Evolutionary conservation across 345 rosid genomes (phyloP).

Genomic region (Luvunga scandens): DNA sequence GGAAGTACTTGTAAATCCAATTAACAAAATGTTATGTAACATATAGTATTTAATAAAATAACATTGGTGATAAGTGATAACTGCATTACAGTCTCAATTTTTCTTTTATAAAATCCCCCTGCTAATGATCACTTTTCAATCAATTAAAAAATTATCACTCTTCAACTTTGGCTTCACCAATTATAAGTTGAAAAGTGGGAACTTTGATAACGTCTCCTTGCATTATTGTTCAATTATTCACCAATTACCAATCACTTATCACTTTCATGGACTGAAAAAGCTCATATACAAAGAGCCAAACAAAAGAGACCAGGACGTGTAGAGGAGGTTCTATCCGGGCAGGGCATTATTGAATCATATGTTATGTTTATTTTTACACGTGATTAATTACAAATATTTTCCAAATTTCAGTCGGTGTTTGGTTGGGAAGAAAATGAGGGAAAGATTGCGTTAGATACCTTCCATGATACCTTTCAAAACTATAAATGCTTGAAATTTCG

Average conservation of each 20-base stretch:
- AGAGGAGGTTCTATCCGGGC: background rate
- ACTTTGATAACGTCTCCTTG: background rate
- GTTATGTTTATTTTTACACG: background rate
- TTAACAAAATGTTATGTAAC: too few relatives aligned
- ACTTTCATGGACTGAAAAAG: background rate
- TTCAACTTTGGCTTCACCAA: background rate
- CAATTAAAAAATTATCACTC: background rate
- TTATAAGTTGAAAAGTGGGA: background rate
- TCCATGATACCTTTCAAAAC: too few relatives aligned
- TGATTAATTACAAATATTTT: background rate
- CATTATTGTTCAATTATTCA: conserved; percentile 9
- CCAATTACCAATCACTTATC: background rate
- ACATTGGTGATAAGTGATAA: too few relatives aligned
- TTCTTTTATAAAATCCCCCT: fast-evolving
- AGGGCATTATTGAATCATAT: background rate
- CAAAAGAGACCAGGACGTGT: background rate
- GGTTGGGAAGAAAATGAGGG: background rate
- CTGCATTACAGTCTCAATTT: too few relatives aligned
- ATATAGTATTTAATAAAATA: too few relatives aligned
- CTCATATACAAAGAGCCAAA: background rate
- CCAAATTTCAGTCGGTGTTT: background rate
- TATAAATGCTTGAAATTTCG: too few relatives aligned
- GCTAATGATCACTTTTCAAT: too few relatives aligned
- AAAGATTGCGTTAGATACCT: too few relatives aligned
- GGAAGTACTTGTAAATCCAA: too few relatives aligned